A percentile compares a stretch with the other conserved stretches of the same genome.
Conservation (phyloP, 179 eudicot species). For the Dionaea muscipula region DNA sequence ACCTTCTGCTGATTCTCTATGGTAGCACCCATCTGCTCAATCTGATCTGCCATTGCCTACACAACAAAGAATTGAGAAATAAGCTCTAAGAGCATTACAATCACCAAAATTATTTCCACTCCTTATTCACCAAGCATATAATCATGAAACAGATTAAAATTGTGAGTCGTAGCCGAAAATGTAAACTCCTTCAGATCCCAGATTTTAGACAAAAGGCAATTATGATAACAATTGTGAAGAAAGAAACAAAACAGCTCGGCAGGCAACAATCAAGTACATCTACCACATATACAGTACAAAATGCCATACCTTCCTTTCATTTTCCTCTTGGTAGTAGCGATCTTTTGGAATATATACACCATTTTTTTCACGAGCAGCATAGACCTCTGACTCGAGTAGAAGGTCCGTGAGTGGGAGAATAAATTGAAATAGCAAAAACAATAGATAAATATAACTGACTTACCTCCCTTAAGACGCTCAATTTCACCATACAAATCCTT, state of each 20-base stretch:
- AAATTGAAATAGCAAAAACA: background rate
- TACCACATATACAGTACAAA: background rate
- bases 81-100: background rate
- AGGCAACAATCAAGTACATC: too few species aligned
- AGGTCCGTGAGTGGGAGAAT: background rate
- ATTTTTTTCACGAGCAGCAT: conserved; percentile 86
- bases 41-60: conserved; percentile 87
- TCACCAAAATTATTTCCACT: too few species aligned
- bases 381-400: conserved; percentile 46
- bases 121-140: too few species aligned
- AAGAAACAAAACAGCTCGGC: too few species aligned
- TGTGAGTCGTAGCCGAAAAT: too few species aligned
- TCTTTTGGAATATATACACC: conserved; percentile 86
- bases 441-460: background rate
- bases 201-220: too few species aligned
- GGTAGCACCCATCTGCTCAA: conserved; percentile 71
- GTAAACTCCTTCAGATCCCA: too few species aligned
- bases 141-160: too few species aligned
- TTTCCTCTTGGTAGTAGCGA: conserved; percentile 78
- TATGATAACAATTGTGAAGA: too few species aligned
- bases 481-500: conserved; percentile 74
- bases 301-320: conserved; percentile 73
- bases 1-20: conserved; percentile 83
- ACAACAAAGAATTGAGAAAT: conserved; percentile 9
- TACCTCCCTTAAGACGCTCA: conserved; percentile 80